Base-by-base conservation (phyloP, 257 asterid species). In the Voacanga thouarsii region DNA sequence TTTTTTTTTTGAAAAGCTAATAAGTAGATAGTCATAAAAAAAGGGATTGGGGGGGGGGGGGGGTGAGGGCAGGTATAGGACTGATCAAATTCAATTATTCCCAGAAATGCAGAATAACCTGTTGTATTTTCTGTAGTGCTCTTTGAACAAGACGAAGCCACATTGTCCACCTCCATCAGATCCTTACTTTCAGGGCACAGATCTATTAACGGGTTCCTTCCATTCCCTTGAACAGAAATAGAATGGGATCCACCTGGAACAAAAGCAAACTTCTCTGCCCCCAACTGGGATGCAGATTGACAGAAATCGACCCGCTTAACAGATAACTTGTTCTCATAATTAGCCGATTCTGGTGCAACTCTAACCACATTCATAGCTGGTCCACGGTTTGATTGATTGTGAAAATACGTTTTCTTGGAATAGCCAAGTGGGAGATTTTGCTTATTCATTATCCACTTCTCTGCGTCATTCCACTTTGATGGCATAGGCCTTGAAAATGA, bases 401-500 rank as follows among this genome's bases (percentile, higher is more conserved):
- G 94, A 7, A 81, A 61, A 72, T 75, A 83, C 51, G 72, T 37
- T 84, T 88, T 93, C 86, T 91, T 95, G 7, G 92, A 78, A 45
- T 73, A 53, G 80, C 81, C 89, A n/a, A 86, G 75, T 44, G 81
- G 96, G 76, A 81, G 72, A 70, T 80, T 90, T 68, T 93, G 97
- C 86, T 87, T 86, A 86, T 83, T 93, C 90, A 92, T 87, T 77
- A 95, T 95, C 99, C 99, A 95, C 89, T 95, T 93, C 92, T 95
- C 98, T 1, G 98, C 99, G 75, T 95, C 98, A 56, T 95, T 89
- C 99, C 99, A 95, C 87, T 95, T 95, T 14, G 99, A 95, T 1
- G 99, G 79, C 87, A 95, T 85, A 5, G 97, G 97, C 75, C 97
- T 88, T 1, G 96, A 82, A 56, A 90, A 85, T 43, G 94, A 90